Base-by-base conservation (phyloP, 169 alveolate species). In the Plasmodium malariae region DNA sequence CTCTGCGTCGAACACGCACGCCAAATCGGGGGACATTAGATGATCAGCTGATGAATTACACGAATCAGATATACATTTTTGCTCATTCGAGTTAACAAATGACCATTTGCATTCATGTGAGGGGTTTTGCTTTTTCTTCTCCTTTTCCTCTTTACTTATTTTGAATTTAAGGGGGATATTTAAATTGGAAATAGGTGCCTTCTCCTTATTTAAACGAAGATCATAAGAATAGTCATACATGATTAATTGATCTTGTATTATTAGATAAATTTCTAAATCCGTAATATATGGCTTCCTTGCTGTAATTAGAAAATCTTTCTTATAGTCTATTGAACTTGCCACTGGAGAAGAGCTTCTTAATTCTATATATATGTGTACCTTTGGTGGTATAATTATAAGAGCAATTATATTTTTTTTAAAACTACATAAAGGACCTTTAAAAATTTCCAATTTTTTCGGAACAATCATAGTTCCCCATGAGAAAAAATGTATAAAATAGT, bases 231-330 rank as follows among this genome's bases (percentile, higher is more conserved):
- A 93, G 28, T 74, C 89, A 59, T 55, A 91, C 57, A 28, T 69
- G 37, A 60, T 63, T 67, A 93, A 73, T 68, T 93, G 94, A 7
- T 92, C 93, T 48, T 93, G 93, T 21, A 90, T 12, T 14, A 93
- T 48, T 57, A 90, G 68, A 65, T 76, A 90, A 5, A 93, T 48
- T 30, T 87, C 94, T 21, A 93, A 32, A 19, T 93, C 95, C 17
- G 95, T 93, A 54, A 90, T 92, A 86, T 87, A 63, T 19, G 74
- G 89, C 62, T 93, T 93, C 40, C 87, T 89, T 26, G 95, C 95
- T 12, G 95, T 93, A 45, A 93, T 40, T 45, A 74, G 71, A 40
- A 86, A 93, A 72, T 93, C 94, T 14, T 83, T 88, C 17, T 92
- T 93, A 67, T 78, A 74, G 11, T 87, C 88, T 34, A 93, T 36